Evolutionary conservation across 345 rosid genomes (phyloP).

Genomic region (Eucalyptus sideroxylon): DNA sequence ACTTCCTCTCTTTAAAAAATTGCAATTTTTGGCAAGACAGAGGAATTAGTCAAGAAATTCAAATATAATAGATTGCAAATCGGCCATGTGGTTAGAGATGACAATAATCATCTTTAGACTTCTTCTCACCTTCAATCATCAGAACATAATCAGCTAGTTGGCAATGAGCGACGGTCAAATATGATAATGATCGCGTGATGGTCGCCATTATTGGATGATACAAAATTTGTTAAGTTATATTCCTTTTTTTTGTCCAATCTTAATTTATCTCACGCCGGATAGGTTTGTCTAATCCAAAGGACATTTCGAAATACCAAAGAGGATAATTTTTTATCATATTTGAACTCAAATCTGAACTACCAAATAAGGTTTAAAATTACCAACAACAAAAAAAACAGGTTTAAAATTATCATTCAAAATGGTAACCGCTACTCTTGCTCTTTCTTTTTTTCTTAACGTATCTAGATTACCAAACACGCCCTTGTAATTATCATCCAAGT

Average conservation of each 20-base stretch:
- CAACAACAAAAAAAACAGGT: no score
- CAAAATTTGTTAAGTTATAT: not conserved
- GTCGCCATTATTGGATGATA: not conserved
- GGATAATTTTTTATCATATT: not conserved
- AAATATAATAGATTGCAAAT: slow-evolving; percentile 2
- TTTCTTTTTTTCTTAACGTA: no score
- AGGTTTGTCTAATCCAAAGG: no score
- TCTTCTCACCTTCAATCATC: not conserved
- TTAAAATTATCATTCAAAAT: not conserved
- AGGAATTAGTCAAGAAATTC: slow-evolving; percentile 10
- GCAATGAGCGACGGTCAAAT: not conserved
- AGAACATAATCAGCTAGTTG: not conserved
- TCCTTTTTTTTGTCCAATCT: not conserved
- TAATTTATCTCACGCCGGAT: not conserved
- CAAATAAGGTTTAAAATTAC: not conserved
- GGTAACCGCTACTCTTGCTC: not conserved
- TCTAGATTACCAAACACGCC: not conserved
- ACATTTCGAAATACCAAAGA: not conserved
- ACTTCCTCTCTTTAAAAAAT: slow-evolving; percentile 5
- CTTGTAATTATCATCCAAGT: not conserved
- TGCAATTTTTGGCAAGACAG: slow-evolving; percentile 1
- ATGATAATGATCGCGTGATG: not conserved
- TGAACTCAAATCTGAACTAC: not conserved
- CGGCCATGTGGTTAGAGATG: not conserved
- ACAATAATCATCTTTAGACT: not conserved